A percentile compares a stretch with the other conserved stretches of the same genome.
phyloP scores from a whole-genome alignment of 106 monocot genomes.

The Xerophyta viscosa region DNA sequence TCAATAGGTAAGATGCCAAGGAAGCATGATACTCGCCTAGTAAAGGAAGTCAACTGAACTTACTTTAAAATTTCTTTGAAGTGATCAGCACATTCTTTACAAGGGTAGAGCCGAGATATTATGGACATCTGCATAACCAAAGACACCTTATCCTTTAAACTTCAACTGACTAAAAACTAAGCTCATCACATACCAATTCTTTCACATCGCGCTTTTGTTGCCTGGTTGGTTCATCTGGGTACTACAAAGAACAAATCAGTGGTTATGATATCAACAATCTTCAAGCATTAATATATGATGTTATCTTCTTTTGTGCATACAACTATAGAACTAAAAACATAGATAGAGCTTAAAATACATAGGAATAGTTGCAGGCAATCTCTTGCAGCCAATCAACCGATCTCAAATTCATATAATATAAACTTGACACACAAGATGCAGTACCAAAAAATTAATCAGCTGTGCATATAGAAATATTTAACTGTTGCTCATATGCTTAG shows the following conservation, averaged over 20 bases:
- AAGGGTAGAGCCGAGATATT: constrained; percentile 83
- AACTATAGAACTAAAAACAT: too few species aligned
- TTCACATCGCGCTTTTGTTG: constrained; percentile 82
- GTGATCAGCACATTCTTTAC: constrained; percentile 88
- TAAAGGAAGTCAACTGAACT: constrained; percentile 15
- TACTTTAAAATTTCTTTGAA: constrained; percentile 86
- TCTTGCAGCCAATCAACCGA: too few species aligned
- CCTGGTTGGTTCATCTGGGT: constrained; percentile 73
- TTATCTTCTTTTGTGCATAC: neutral
- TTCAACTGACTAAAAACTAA: neutral
- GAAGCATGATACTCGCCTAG: too few species aligned
- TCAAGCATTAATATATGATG: too few species aligned
- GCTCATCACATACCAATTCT: constrained; percentile 59
- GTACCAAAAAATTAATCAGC: too few species aligned
- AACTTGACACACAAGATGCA: too few species aligned
- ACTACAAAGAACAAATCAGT: constrained; percentile 32
- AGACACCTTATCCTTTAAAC: constrained; percentile 2
- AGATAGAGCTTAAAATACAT: too few species aligned
- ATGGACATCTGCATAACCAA: constrained; percentile 65
- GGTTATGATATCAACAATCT: neutral
- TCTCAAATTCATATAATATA: too few species aligned
- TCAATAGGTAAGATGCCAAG: neutral
- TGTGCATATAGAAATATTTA: too few species aligned
- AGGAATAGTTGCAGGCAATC: too few species aligned
- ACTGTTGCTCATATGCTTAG: too few species aligned